Evolutionary conservation across 345 rosid species (phyloP).

Genomic region (Gossypium stocksii): DNA sequence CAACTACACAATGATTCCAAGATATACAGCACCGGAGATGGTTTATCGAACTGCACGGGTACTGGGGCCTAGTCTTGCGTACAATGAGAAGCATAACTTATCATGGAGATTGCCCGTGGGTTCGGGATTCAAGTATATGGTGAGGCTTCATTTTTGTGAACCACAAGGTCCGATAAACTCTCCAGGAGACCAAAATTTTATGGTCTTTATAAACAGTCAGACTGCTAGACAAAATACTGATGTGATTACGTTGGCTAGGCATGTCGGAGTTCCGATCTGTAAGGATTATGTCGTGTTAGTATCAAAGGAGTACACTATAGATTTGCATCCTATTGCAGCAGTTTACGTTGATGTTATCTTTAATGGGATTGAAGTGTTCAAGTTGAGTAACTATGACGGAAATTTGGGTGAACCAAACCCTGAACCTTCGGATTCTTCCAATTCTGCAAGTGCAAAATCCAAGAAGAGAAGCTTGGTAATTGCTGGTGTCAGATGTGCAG

Average conservation of each 20-base stretch:
- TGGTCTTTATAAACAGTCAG: constrained; percentile 42
- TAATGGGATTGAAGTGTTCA: constrained; percentile 56
- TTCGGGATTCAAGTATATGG: constrained; percentile 42
- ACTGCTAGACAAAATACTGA: constrained; percentile 35
- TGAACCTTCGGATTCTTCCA: not conserved
- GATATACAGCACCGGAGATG: constrained; percentile 37
- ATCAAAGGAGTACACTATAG: constrained; percentile 15
- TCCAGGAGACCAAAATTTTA: constrained; percentile 30
- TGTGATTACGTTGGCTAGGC: constrained; percentile 20
- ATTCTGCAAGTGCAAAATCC: not conserved
- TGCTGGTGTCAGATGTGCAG: not conserved
- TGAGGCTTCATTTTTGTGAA: constrained; percentile 57
- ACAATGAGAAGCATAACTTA: constrained; percentile 36
- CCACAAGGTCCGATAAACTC: not conserved
- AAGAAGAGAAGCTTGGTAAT: not conserved
- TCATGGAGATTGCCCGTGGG: constrained; percentile 54
- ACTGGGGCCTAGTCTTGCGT: constrained; percentile 34
- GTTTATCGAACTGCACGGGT: constrained; percentile 40
- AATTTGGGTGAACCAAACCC: constrained; percentile 46
- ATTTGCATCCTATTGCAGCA: constrained; percentile 24
- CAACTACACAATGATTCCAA: constrained; percentile 11
- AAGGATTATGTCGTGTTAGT: constrained; percentile 43
- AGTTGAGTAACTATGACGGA: constrained; percentile 29
- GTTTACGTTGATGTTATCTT: constrained; percentile 34
- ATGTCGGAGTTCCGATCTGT: constrained; percentile 18